Evolutionary conservation across 495 filamentous ascomycete genomes (phyloP).

Genomic region (Aspergillus ellipticus): DNA sequence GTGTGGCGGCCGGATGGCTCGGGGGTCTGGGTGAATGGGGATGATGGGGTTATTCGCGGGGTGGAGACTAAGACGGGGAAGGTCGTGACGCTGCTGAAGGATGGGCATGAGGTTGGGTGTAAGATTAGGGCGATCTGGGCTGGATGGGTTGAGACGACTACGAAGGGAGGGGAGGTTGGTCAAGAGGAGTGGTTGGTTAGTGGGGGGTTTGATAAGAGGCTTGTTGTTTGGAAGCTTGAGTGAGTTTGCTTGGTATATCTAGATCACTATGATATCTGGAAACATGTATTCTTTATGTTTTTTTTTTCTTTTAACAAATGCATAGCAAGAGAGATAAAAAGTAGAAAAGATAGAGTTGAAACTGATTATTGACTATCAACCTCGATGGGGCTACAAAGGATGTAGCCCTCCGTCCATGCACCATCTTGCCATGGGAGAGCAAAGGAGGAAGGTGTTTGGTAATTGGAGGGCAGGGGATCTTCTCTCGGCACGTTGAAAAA

Average conservation of each 20-base stretch:
- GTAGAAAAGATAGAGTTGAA: neutral
- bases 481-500: conserved; percentile 90
- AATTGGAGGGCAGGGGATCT: conserved; percentile 65
- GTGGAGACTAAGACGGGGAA: conserved; percentile 61
- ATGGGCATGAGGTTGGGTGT: conserved; percentile 55
- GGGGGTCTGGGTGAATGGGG: conserved; percentile 67
- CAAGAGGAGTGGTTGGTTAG: conserved; percentile 58
- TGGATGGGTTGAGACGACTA: conserved; percentile 41
- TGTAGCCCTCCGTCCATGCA: conserved; percentile 92
- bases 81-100: conserved; percentile 45
- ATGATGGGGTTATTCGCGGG: conserved; percentile 63
- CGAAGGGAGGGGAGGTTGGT: conserved; percentile 20
- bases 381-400: conserved; percentile 14
- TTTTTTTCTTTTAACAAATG: neutral
- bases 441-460: conserved; percentile 80
- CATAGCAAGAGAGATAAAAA: neutral
- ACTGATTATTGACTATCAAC: neutral
- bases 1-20: conserved; percentile 62
- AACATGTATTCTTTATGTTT: no score
- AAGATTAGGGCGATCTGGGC: conserved; percentile 67
- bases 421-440: conserved; percentile 56
- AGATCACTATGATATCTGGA: no score
- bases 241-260: neutral
- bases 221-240: conserved; percentile 56
- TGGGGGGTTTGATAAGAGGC: conserved; percentile 64